These are phyloP conservation scores for Cryptococcus sp. DNA, from an alignment of 1,284 basidiomycete species.

Conservation along the genomic window DNA sequence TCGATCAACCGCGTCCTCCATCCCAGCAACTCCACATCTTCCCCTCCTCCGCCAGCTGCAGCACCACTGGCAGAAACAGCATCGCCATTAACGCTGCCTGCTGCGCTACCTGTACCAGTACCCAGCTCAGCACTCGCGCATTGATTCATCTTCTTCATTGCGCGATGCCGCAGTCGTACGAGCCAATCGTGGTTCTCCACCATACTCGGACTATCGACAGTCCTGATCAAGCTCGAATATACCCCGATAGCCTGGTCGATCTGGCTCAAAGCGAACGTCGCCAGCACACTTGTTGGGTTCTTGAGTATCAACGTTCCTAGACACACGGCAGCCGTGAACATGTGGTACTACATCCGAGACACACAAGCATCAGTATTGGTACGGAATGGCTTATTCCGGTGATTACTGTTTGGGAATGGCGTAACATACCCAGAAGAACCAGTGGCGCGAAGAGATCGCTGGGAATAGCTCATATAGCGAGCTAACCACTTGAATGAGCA, in stretches of 20 bases:
- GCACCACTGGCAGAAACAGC: neutral
- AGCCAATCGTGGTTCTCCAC: conserved; percentile 35
- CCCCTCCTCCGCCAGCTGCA: conserved; percentile 8
- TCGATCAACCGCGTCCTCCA: conserved; percentile 36
- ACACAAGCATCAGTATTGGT: neutral
- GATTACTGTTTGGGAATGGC: neutral
- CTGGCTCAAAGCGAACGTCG: conserved; percentile 27
- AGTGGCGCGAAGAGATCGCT: conserved; percentile 31
- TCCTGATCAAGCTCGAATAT: conserved; percentile 25
- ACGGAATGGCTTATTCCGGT: neutral
- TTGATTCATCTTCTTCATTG: conserved; percentile 14
- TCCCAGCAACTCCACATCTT: conserved; percentile 30
- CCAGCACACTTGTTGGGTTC: conserved; percentile 28
- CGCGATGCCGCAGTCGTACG: conserved; percentile 21
- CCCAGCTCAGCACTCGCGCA: neutral
- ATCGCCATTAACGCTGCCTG: neutral
- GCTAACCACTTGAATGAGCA: conserved; percentile 32
- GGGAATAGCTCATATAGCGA: conserved; percentile 30
- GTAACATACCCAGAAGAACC: conserved; percentile 33
- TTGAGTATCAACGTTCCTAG: conserved; percentile 33
- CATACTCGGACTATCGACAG: conserved; percentile 21
- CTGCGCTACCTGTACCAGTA: no score
- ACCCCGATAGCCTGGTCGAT: conserved; percentile 29
- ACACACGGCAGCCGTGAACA: conserved; percentile 39
- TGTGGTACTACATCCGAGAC: conserved; percentile 24